These are phyloP conservation scores for Podosphaera aphanis DNA, from an alignment of 2,329 filamentous ascomycete genomes.

Conservation along the genomic window DNA sequence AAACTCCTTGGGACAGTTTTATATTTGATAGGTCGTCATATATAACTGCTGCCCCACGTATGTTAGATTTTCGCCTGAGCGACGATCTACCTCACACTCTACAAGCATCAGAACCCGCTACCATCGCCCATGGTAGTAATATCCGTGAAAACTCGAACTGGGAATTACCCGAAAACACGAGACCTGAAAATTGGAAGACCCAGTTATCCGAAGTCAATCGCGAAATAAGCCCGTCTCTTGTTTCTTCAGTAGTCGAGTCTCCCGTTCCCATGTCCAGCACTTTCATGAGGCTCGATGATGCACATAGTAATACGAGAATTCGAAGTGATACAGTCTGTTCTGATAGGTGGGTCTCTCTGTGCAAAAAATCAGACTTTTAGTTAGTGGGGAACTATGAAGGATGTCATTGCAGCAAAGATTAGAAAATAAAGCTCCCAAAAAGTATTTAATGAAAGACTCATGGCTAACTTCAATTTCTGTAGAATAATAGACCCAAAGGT, in stretches of 20 bases:
- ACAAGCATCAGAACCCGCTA: conserved; percentile 36
- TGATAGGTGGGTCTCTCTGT: conserved; percentile 12
- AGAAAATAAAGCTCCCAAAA: not conserved
- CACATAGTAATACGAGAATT: conserved; percentile 16
- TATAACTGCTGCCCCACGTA: conserved; percentile 24
- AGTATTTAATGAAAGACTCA: not conserved
- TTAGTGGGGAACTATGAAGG: no score
- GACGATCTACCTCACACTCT: conserved; percentile 33
- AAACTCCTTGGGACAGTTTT: conserved; percentile 8
- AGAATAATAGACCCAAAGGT: not conserved
- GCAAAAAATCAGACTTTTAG: not conserved
- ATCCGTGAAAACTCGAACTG: conserved; percentile 27
- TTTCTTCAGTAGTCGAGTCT: conserved; percentile 21
- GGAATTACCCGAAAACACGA: conserved; percentile 24
- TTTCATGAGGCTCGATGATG: conserved; percentile 15
- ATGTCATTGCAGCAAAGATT: not conserved
- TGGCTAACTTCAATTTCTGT: not conserved
- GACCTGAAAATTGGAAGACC: conserved; percentile 22
- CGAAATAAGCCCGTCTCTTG: conserved; percentile 17
- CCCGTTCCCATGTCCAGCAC: conserved; percentile 16
- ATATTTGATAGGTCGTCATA: conserved; percentile 17
- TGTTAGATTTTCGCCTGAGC: conserved; percentile 38
- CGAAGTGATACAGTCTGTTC: conserved; percentile 13
- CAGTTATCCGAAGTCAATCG: conserved; percentile 10
- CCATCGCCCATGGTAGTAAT: conserved; percentile 36